Conservation (phyloP, 495 filamentous ascomycete species). For the Xylaria nigripes region DNA sequence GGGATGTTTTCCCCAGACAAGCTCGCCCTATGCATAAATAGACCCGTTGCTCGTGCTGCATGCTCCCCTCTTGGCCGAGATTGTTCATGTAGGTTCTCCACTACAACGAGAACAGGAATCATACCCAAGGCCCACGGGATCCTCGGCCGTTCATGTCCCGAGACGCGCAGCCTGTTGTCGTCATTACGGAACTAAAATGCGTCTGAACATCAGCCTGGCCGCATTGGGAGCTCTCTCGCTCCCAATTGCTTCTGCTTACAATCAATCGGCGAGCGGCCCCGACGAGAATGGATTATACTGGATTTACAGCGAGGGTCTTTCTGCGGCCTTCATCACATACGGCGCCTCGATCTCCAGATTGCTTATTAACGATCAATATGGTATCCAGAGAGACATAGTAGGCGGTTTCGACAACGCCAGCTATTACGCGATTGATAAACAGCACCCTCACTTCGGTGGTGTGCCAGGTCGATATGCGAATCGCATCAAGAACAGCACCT, state of each 20-base stretch:
- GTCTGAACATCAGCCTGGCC: slow-evolving; percentile 18
- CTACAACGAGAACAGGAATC: neutral
- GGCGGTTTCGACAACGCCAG: slow-evolving; percentile 72
- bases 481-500: slow-evolving; percentile 78
- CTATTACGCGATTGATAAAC: slow-evolving; percentile 56
- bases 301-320: slow-evolving; percentile 63
- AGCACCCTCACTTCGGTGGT: slow-evolving; percentile 68
- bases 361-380: slow-evolving; percentile 62
- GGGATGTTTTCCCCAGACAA: slow-evolving; percentile 15
- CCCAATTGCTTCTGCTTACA: slow-evolving; percentile 18
- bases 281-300: slow-evolving; percentile 56
- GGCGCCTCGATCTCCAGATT: slow-evolving; percentile 71
- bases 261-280: slow-evolving; percentile 20
- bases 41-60: neutral
- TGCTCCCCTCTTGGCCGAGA: neutral
- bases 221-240: slow-evolving; percentile 24
- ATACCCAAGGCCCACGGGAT: neutral
- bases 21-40: slow-evolving; percentile 3
- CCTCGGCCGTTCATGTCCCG: neutral
- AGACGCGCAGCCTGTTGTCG: neutral
- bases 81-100: neutral
- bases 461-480: slow-evolving; percentile 81
- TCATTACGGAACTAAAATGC: slow-evolving; percentile 15
- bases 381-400: slow-evolving; percentile 57
- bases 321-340: slow-evolving; percentile 67